phyloP scores from a whole-genome alignment of 148 eudicot species.

The Camellia lanceoleosa region DNA sequence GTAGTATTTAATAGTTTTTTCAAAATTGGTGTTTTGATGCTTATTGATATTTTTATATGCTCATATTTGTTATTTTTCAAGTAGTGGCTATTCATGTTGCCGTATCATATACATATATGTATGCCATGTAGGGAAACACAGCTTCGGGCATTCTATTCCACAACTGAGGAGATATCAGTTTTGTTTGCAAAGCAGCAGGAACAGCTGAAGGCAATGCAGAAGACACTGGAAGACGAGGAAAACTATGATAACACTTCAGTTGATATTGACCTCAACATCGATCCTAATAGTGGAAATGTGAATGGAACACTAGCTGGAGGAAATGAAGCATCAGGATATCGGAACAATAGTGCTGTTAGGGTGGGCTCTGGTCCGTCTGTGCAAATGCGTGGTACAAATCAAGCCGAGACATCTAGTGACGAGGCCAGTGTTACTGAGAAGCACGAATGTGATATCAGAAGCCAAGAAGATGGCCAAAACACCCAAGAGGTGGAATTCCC shows the following conservation, averaged over 20 bases:
- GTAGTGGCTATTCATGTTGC: conserved; percentile 2
- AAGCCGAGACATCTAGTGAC: conserved; percentile 48
- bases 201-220: conserved; percentile 90
- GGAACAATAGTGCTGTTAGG: conserved; percentile 27
- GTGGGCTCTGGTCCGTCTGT: conserved; percentile 36
- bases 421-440: conserved; percentile 82
- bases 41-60: not conserved
- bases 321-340: conserved; percentile 36
- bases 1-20: too few relatives aligned
- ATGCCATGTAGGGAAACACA: conserved; percentile 74
- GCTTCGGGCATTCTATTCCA: conserved; percentile 90
- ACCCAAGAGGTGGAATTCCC: conserved; percentile 85
- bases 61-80: conserved; percentile 5
- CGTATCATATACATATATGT: conserved; percentile 12
- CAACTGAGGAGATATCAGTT: conserved; percentile 78
- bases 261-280: conserved; percentile 45
- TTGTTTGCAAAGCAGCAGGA: conserved; percentile 90
- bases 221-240: conserved; percentile 89
- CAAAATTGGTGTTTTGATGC: not conserved
- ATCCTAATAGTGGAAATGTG: conserved; percentile 24
- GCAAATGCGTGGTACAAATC: conserved; percentile 31
- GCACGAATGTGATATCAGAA: conserved; percentile 72
- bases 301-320: conserved; percentile 23
- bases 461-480: conserved; percentile 49
- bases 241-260: conserved; percentile 63